Evolutionary conservation across 805 yeast genomes (phyloP).

Genomic region (Starmerella vaccinii): DNA sequence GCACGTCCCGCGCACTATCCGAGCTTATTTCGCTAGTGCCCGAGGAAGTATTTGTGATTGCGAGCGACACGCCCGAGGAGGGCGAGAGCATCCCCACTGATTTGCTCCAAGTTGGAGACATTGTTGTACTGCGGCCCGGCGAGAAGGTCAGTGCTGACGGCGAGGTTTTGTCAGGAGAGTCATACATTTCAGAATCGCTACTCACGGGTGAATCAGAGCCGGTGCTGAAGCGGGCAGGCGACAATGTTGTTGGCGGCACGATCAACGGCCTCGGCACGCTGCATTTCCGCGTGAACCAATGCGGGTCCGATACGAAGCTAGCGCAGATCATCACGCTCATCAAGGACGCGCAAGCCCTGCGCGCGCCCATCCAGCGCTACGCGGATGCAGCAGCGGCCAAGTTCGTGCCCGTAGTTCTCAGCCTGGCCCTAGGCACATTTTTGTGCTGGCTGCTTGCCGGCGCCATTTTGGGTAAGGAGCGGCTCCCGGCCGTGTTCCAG

Average conservation of each 20-base stretch:
- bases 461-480: constrained; percentile 23
- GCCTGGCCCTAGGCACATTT: constrained; percentile 56
- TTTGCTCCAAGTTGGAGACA: constrained; percentile 64
- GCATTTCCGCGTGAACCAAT: constrained; percentile 53
- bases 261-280: constrained; percentile 69
- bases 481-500: constrained; percentile 41
- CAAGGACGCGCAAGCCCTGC: constrained; percentile 75
- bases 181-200: constrained; percentile 81
- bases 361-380: constrained; percentile 82
- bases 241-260: constrained; percentile 76
- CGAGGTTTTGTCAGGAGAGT: constrained; percentile 57
- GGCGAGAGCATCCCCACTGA: constrained; percentile 50
- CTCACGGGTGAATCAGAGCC: constrained; percentile 88
- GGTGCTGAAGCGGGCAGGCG: constrained; percentile 51
- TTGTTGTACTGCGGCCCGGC: constrained; percentile 74
- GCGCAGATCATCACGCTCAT: constrained; percentile 80
- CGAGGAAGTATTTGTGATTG: constrained; percentile 47
- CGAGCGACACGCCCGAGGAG: constrained; percentile 26
- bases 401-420: constrained; percentile 69
- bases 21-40: constrained; percentile 74
- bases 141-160: constrained; percentile 91
- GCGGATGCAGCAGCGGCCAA: constrained; percentile 78
- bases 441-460: constrained; percentile 44
- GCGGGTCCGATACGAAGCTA: constrained; percentile 78
- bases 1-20: constrained; percentile 81